These are phyloP conservation scores for Rhododendron ovatum DNA, from an alignment of 148 eudicot species.

Conservation along the genomic window DNA sequence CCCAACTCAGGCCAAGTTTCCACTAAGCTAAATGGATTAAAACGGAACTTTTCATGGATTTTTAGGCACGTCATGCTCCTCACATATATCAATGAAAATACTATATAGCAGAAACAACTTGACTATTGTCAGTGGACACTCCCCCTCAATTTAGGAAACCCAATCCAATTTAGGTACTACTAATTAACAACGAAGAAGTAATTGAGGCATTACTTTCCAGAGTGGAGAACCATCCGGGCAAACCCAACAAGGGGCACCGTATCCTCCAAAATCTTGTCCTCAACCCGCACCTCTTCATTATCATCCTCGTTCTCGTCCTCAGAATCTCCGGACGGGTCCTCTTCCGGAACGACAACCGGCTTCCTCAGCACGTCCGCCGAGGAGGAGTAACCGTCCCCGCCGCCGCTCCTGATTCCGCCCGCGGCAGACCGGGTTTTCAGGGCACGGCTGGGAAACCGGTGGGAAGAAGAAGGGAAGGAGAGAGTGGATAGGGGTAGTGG, in stretches of 20 bases:
- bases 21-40: neutral
- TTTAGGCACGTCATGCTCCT: neutral
- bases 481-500: constrained; percentile 12
- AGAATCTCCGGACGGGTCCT: constrained; percentile 1
- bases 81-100: neutral
- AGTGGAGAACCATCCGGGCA: constrained; percentile 91
- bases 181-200: neutral
- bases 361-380: constrained; percentile 59
- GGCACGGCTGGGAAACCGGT: constrained; percentile 17
- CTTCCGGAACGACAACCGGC: constrained; percentile 36
- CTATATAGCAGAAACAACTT: neutral
- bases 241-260: constrained; percentile 92
- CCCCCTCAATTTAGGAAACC: neutral
- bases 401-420: constrained; percentile 15
- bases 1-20: neutral
- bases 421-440: constrained; percentile 24
- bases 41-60: neutral
- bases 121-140: neutral
- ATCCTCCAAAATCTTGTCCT: constrained; percentile 77
- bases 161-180: neutral
- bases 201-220: constrained; percentile 54
- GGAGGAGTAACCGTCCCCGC: constrained; percentile 18
- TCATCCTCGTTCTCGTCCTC: constrained; percentile 18
- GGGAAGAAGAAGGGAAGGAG: constrained; percentile 22
- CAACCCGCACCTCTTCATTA: constrained; percentile 35